Base-by-base conservation (phyloP, 495 filamentous ascomycete species). In the Delitschia confertaspora region DNA sequence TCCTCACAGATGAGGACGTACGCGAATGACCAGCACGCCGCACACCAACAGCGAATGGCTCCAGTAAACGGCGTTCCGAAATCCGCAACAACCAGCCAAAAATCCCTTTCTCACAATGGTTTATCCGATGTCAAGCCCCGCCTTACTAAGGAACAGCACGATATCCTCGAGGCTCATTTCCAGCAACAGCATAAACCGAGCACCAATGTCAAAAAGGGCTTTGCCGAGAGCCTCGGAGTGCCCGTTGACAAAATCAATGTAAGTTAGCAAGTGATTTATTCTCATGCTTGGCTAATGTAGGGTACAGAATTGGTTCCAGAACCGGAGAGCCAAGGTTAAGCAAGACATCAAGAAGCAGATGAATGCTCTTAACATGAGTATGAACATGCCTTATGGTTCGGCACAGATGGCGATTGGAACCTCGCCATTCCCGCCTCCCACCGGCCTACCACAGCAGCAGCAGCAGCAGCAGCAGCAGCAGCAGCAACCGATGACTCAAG, bases 221-320 rank as follows among this genome's bases (percentile, higher is more conserved):
- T 66, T 41, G 63, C 65, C 31, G 57, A 63, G 39, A 37, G 21
- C 4, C 47, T 67, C 22, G 51, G 52, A 3, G 61, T 66, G 9
- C 57, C 65, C 8, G 34, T 67, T 21, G 65, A 67, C 47, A 67
- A 67, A 39, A 60, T 67, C 51, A 67, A 67, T 37, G 64, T 66
- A 39, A 49, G 63, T 62, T 27, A 11, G 14, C 27, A 13, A n/a
- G n/a, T n/a, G n/a, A n/a, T n/a, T n/a, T n/a, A n/a, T n/a, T n/a
- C n/a, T n/a, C n/a, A 26, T 18, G 30, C 7, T 24, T 13, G 35
- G 45, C 38, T 55, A 48, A 51, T 31, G 17, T n/a, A 26, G 35
- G 13, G 24, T 17, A 23, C 39, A 67, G 64, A 67, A 67, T 40
- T 67, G 65, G 65, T 67, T 67, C 37, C 65, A 67, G 49, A 67